Evolutionary conservation across 768 basidiomycete species (phyloP).

Genomic region (Rhizopogon salebrosus): DNA sequence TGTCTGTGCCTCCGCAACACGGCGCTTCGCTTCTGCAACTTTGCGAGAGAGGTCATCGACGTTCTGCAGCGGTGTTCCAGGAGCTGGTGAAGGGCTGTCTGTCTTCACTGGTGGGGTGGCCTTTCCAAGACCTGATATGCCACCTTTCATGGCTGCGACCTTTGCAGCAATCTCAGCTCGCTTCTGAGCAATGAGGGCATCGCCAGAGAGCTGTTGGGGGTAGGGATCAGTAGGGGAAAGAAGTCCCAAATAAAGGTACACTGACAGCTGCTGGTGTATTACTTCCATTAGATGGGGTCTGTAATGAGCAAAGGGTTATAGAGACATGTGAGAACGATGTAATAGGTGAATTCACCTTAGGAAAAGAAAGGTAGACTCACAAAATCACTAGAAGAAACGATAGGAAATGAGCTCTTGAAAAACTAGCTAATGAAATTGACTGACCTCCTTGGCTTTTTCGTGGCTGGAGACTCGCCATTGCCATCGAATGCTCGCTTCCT

Average conservation of each 20-base stretch:
- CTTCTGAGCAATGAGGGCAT: slow-evolving; percentile 76
- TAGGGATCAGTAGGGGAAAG: slow-evolving; percentile 2
- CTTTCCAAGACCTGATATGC: slow-evolving; percentile 27
- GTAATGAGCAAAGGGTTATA: slow-evolving; percentile 57
- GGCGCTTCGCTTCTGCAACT: slow-evolving; percentile 81
- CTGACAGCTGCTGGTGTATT: slow-evolving; percentile 39
- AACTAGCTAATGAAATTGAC: slow-evolving; percentile 14
- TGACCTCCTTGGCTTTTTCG: slow-evolving; percentile 69
- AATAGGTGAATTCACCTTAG: slow-evolving; percentile 70
- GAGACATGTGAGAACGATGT: slow-evolving; percentile 55
- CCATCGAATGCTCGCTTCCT: slow-evolving; percentile 59
- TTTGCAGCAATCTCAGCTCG: slow-evolving; percentile 83
- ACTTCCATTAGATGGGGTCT: slow-evolving; percentile 49
- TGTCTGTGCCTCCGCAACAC: slow-evolving; percentile 78
- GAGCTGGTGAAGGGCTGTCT: slow-evolving; percentile 32
- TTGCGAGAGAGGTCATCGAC: slow-evolving; percentile 63
- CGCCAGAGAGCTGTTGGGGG: slow-evolving; percentile 38
- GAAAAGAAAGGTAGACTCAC: slow-evolving; percentile 54
- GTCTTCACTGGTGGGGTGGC: slow-evolving; percentile 1
- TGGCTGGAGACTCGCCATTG: slow-evolving; percentile 38
- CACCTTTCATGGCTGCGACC: slow-evolving; percentile 66
- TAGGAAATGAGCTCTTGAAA: slow-evolving; percentile 8
- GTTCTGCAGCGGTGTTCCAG: slow-evolving; percentile 35
- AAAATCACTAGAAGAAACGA: slow-evolving; percentile 42
- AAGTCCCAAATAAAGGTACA: slow-evolving; percentile 5